Base-by-base conservation (phyloP, 2,329 filamentous ascomycete species). In the Cryphonectria carpinicola region DNA sequence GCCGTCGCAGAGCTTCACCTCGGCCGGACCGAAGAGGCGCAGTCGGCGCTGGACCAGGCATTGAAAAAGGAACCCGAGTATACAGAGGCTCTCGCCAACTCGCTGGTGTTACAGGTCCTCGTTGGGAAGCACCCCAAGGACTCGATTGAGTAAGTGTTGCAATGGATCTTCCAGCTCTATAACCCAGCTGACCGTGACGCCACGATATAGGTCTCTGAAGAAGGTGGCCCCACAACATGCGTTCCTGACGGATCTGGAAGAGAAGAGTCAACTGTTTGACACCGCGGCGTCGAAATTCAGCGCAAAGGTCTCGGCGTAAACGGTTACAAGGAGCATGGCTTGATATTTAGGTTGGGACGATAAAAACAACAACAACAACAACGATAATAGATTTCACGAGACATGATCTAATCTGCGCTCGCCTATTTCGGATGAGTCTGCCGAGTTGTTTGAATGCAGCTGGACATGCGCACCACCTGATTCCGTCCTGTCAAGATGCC, bases 1-100 rank as follows among this genome's bases (percentile, higher is more conserved):
- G 95, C 95, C 37, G 90, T 98, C 37, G 92, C 93, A 35, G 95
- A 99, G 81, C 84, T 98, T 67, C 96, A 98, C 79, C 89, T 98
- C 39, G 95, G 94, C 66, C 89, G 96, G 65, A 83, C 93, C 56
- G 94, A 96, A 73, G 96, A 98, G 84, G 94, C 95, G 0, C 93
- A 98, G 82, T 89, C 91, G 25, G 95, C 95, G 4, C 74, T 98
- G 74, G 89, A 95, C 74, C 89, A 95, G 81, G 95, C 94, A 0
- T 76, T 96, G 68, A 86, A 90, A 78, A 90, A 93, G 80, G 90
- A 95, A 72, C 88, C 91, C 1, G 84, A 88, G 69, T 89, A 93
- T 72, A 85, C 89, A 8, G 90, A 95, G 73, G 90, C 92, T 28
- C 89, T 98, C 77, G 94, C 94, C 72, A 98, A 98, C 79, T 83